Percentiles rank a stretch among this genome's conserved stretches.
phyloP scores from a whole-genome alignment of 805 yeast genomes.

The Barnettozyma botsteinii region DNA sequence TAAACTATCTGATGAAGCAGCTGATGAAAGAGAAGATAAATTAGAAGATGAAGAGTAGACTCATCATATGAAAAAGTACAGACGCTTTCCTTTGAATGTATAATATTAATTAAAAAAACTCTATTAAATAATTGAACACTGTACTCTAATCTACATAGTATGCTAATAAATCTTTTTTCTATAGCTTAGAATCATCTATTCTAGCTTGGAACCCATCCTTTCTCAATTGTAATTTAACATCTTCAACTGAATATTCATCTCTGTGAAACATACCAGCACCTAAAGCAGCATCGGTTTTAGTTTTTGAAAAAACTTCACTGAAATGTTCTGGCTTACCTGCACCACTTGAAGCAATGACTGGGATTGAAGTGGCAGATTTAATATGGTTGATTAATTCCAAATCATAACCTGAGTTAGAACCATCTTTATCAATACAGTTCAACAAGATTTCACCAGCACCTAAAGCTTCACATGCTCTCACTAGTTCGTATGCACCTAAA shows the following conservation, averaged over 20 bases:
- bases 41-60: slow-evolving; percentile 49
- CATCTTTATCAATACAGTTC: slow-evolving; percentile 96
- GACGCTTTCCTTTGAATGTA: too few species aligned
- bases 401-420: slow-evolving; percentile 91
- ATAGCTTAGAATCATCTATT: slow-evolving; percentile 36
- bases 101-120: too few species aligned
- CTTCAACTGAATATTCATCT: slow-evolving; percentile 81
- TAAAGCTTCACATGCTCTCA: slow-evolving; percentile 79
- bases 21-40: slow-evolving; percentile 42
- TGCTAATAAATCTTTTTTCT: too few species aligned
- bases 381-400: slow-evolving; percentile 76
- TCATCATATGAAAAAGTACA: too few species aligned
- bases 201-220: slow-evolving; percentile 67
- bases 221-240: slow-evolving; percentile 68
- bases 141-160: too few species aligned
- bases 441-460: slow-evolving; percentile 96
- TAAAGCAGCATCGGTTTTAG: slow-evolving; percentile 90
- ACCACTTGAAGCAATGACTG: slow-evolving; percentile 96
- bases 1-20: slow-evolving; percentile 34
- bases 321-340: slow-evolving; percentile 95
- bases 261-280: slow-evolving; percentile 99
- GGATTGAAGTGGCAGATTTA: slow-evolving; percentile 71
- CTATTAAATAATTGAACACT: neutral
- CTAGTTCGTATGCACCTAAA: slow-evolving; percentile 86
- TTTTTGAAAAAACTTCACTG: slow-evolving; percentile 74